Conservation (phyloP, 1,284 basidiomycete species). For the Sparassis latifolia region DNA sequence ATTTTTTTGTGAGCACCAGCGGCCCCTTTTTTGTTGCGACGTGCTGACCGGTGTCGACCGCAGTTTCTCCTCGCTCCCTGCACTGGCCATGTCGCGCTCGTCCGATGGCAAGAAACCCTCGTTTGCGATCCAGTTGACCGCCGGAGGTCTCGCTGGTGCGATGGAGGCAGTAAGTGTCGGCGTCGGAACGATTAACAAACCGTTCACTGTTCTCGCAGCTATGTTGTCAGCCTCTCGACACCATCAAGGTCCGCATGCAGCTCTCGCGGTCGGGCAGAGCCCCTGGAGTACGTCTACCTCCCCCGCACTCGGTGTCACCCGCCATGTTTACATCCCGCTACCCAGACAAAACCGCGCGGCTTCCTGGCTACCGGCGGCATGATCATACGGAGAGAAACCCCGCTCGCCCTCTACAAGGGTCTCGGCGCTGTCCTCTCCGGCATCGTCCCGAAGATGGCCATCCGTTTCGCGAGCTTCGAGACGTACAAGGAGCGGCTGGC, state of each 20-base stretch:
- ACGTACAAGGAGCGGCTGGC: conserved; percentile 85
- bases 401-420: conserved; percentile 96
- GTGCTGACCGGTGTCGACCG: no score
- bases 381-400: conserved; percentile 90
- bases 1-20: not conserved
- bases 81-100: conserved; percentile 45
- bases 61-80: no score
- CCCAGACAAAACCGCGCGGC: conserved; percentile 79
- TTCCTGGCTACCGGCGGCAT: conserved; percentile 90
- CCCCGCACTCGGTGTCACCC: not conserved
- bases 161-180: conserved; percentile 75
- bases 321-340: not conserved
- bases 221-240: conserved; percentile 84
- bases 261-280: conserved; percentile 74
- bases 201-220: conserved; percentile 35
- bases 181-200: not conserved
- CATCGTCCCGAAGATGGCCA: conserved; percentile 99
- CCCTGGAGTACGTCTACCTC: conserved; percentile 62
- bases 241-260: conserved; percentile 99
- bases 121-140: conserved; percentile 87
- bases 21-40: no score
- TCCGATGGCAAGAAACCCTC: conserved; percentile 67
- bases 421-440: conserved; percentile 96
- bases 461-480: conserved; percentile 97
- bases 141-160: conserved; percentile 86